Base-by-base conservation (phyloP, 768 basidiomycete genomes). In the Tricholoma flavovirens region DNA sequence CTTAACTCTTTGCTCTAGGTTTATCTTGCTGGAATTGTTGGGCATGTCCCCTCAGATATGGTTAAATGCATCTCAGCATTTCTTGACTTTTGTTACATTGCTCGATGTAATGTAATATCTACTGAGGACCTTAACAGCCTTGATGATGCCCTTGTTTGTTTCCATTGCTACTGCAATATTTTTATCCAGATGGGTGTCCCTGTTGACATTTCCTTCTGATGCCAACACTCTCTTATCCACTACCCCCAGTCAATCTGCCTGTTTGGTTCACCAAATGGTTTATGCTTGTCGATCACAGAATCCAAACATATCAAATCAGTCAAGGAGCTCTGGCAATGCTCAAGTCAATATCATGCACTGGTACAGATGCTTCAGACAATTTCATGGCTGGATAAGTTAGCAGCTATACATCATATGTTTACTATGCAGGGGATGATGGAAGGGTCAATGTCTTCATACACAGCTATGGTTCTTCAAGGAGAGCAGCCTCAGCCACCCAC, bases 161-260 rank as follows among this genome's bases (percentile, higher is more conserved):
- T 72, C 50, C 71, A 75, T 38, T 22, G 60, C 14, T 59, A 63
- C 15, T 68, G 69, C 0, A 19, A 59, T 4, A 59, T 74, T 68
- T 71, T 73, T 49, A 14, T 54, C 6, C 32, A 24, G 1, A 14
- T 30, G 3, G 53, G 54, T 51, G 52, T 66, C 4, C 65, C 64
- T 6, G 30, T 22, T 3, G 56, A 60, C 30, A 58, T 66, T 24
- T 64, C 63, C 3, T 58, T 72, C 7, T 69, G 68, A 19, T 62
- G 67, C 5, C 71, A 65, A 51, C 66, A 67, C 45, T 55, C 67
- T 5, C 50, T 68, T 2, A 30, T 64, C 4, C 64, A 66, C 21
- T 66, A 65, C 42, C 21, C 24, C 9, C 35, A 46, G 12, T 40
- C 12, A 3, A 69, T 69, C 14, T 35, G 54, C 32, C 24, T 26